Base-by-base conservation (phyloP, 495 filamentous ascomycete species). In the Aspergillus indologenus region DNA sequence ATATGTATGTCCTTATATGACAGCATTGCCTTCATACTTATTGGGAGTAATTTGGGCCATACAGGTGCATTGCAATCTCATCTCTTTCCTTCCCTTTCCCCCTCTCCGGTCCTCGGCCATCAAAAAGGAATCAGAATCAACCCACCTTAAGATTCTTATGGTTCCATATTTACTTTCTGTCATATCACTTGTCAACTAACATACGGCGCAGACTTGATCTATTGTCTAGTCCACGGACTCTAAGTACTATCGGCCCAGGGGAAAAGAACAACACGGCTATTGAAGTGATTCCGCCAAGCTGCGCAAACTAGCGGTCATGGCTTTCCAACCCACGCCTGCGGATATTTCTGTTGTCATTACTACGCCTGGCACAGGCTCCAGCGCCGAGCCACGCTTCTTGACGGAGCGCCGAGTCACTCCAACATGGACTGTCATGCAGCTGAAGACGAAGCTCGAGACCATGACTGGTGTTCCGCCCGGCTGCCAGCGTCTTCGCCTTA, bases 351-450 rank as follows among this genome's bases (percentile, higher is more conserved):
- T 98, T 65, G 81, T 87, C 59, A 87, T 98, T 71, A 87, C 84
- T 56, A 92, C 91, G 47, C 83, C 90, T 44, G 85, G 87, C 67
- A 75, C 85, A 19, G 74, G 77, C 50, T 87, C 90, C 62, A 80
- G 93, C 34, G 83, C 88, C 56, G 82, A 96, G 59, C 85, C 91
- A 26, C 87, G 86, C 70, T 83, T 91, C 29, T 64, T 77, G 26
- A 90, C 90, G 34, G 94, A 98, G 68, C 88, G 93, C 51, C 88
- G 94, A 62, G 83, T 98, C 70, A 91, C 89, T 9, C 92, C 93
- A 3, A 89, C 92, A 65, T 98, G 95, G 94, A 89, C 87, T 58
- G 88, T 98, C 65, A 72, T 83, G 29, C 87, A 91, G 65, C 81
- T 97, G 56, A 98, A 96, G 74, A 73, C 79, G 21, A 96, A 96